Evolutionary conservation across 202 grass and related monocot species (phyloP).

Genomic region (Hordeum pubiflorum): DNA sequence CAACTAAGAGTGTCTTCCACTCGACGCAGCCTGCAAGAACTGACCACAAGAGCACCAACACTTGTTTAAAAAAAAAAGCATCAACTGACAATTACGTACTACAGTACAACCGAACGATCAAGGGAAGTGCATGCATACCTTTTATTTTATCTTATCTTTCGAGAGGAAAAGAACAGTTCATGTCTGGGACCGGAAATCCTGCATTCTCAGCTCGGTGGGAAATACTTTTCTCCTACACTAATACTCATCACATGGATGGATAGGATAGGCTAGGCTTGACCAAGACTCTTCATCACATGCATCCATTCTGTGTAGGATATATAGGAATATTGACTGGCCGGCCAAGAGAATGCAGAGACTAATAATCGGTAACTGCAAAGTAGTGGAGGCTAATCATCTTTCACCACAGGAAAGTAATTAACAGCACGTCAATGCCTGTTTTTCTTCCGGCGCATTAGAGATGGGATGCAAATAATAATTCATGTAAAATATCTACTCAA

Average conservation of each 20-base stretch:
- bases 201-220: background rate
- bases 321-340: background rate
- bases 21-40: background rate
- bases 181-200: background rate
- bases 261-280: constrained; percentile 11
- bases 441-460: too few relatives aligned
- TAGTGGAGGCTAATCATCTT: background rate
- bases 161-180: background rate
- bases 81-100: background rate
- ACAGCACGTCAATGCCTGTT: too few relatives aligned
- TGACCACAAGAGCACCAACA: background rate
- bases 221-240: background rate
- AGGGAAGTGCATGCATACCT: background rate
- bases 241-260: background rate
- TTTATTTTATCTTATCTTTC: background rate
- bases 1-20: background rate
- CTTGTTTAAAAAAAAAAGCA: too few relatives aligned
- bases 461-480: background rate
- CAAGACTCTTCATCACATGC: background rate
- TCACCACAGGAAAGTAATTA: background rate
- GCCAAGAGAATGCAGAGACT: background rate
- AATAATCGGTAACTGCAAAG: background rate
- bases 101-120: background rate
- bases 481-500: background rate
- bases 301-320: background rate